phyloP scores from a whole-genome alignment of 495 filamentous ascomycete genomes.

The Podospora pseudocomata region DNA sequence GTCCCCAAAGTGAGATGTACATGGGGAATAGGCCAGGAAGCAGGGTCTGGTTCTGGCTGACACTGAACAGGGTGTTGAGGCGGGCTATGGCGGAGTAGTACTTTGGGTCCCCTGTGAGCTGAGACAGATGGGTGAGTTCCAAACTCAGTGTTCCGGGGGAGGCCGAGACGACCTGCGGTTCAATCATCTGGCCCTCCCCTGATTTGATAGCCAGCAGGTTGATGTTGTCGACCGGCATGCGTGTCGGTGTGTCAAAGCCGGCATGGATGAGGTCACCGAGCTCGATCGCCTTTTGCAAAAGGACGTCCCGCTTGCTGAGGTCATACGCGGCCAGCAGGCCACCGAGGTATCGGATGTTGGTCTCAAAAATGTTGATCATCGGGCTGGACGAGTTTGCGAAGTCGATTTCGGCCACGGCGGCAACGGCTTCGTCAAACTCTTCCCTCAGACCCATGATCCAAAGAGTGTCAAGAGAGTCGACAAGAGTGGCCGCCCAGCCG shows the following conservation, averaged over 20 bases:
- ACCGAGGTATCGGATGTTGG: constrained; percentile 69
- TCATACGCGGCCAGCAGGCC: constrained; percentile 75
- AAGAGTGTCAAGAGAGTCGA: constrained; percentile 80
- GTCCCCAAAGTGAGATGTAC: constrained; percentile 27
- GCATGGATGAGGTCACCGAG: constrained; percentile 70
- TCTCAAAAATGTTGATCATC: constrained; percentile 68
- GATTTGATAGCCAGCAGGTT: constrained; percentile 75
- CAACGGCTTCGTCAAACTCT: constrained; percentile 75
- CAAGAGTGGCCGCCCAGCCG: constrained; percentile 81
- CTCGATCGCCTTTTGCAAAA: constrained; percentile 72
- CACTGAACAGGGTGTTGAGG: constrained; percentile 67
- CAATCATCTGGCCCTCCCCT: constrained; percentile 63
- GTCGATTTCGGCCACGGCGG: constrained; percentile 64
- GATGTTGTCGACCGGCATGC: constrained; percentile 63
- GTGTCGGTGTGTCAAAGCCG: constrained; percentile 81
- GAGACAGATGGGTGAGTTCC: constrained; percentile 79
- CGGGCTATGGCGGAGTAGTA: constrained; percentile 83
- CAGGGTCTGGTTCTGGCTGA: constrained; percentile 58
- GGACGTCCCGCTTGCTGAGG: constrained; percentile 57
- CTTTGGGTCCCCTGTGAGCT: constrained; percentile 72
- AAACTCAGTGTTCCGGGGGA: constrained; percentile 73
- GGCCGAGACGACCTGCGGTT: constrained; percentile 46
- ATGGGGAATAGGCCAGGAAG: constrained; percentile 60
- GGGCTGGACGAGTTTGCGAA: constrained; percentile 53
- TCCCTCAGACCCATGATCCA: constrained; percentile 84